A percentile compares a stretch with the other conserved stretches of the same genome.
Evolutionary conservation across 2,329 filamentous ascomycete species (phyloP).

Genomic region (Chaetothyriales sp.): DNA sequence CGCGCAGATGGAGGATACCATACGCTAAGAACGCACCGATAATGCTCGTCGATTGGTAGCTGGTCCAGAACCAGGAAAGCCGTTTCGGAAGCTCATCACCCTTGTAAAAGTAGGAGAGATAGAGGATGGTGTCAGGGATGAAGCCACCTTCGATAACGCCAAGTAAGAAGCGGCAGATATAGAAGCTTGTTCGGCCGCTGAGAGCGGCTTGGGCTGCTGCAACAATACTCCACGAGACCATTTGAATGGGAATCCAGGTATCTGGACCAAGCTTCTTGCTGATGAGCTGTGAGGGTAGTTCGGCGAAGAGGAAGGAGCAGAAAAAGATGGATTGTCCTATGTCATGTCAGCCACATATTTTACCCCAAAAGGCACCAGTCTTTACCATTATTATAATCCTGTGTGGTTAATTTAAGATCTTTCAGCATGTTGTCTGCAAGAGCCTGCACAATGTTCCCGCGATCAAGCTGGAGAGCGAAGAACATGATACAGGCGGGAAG

Average conservation of each 20-base stretch:
- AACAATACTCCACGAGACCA: slow-evolving; percentile 37
- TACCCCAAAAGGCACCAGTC: neutral
- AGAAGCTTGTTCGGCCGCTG: slow-evolving; percentile 26
- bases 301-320: slow-evolving; percentile 37
- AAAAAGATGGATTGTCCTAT: slow-evolving; percentile 35
- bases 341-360: neutral
- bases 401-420: slow-evolving; percentile 19
- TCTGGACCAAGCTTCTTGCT: slow-evolving; percentile 40
- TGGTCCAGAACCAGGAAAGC: slow-evolving; percentile 56
- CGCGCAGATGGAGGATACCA: slow-evolving; percentile 23
- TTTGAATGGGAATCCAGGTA: slow-evolving; percentile 40
- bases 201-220: slow-evolving; percentile 32
- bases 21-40: slow-evolving; percentile 15
- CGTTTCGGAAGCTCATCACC: slow-evolving; percentile 52
- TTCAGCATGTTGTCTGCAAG: slow-evolving; percentile 42
- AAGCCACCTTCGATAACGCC: slow-evolving; percentile 37
- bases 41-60: slow-evolving; percentile 28
- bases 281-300: slow-evolving; percentile 44
- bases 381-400: slow-evolving; percentile 28
- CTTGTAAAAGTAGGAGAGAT: slow-evolving; percentile 52
- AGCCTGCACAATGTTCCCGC: slow-evolving; percentile 36
- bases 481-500: slow-evolving; percentile 36
- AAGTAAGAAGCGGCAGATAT: slow-evolving; percentile 27
- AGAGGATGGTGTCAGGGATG: slow-evolving; percentile 28
- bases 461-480: slow-evolving; percentile 41